A percentile compares a stretch with the other conserved stretches of the same genome.
Conservation (phyloP, 2,329 filamentous ascomycete species). For the Davidsoniella eucalypti region DNA sequence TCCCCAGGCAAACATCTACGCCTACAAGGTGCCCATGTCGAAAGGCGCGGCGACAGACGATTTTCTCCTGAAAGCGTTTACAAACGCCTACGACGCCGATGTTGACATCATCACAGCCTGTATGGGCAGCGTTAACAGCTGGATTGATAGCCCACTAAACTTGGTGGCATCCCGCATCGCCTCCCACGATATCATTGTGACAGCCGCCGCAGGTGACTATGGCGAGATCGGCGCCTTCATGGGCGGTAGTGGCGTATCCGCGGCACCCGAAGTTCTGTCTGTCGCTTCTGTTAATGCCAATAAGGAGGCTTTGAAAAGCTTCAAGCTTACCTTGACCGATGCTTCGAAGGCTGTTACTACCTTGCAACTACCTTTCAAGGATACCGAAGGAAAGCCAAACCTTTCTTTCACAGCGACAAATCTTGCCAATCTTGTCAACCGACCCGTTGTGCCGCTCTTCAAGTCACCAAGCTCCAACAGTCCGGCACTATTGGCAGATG, state of each 20-base stretch:
- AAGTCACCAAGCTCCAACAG: no score
- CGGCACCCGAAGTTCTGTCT: conserved; percentile 14
- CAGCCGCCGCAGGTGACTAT: conserved; percentile 35
- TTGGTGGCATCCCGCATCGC: conserved; percentile 35
- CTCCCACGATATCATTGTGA: conserved; percentile 34
- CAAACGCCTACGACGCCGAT: conserved; percentile 42
- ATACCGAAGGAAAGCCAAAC: no score
- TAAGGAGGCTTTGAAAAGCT: neutral
- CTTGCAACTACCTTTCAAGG: no score
- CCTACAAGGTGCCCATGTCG: conserved; percentile 42
- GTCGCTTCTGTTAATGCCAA: conserved; percentile 25
- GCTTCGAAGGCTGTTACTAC: no score
- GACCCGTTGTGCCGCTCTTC: no score
- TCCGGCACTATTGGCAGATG: no score
- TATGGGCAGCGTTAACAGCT: conserved; percentile 33
- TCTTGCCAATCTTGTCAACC: no score
- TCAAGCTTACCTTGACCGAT: no score
- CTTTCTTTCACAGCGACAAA: no score
- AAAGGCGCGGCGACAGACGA: conserved; percentile 32
- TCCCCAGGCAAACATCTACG: conserved; percentile 36
- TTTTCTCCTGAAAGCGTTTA: conserved; percentile 40
- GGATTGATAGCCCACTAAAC: conserved; percentile 34
- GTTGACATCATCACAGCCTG: conserved; percentile 39
- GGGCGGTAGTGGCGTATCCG: conserved; percentile 29
- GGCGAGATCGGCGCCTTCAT: conserved; percentile 30